Conservation (phyloP, 345 rosid genomes). For the Euclidium syriacum region DNA sequence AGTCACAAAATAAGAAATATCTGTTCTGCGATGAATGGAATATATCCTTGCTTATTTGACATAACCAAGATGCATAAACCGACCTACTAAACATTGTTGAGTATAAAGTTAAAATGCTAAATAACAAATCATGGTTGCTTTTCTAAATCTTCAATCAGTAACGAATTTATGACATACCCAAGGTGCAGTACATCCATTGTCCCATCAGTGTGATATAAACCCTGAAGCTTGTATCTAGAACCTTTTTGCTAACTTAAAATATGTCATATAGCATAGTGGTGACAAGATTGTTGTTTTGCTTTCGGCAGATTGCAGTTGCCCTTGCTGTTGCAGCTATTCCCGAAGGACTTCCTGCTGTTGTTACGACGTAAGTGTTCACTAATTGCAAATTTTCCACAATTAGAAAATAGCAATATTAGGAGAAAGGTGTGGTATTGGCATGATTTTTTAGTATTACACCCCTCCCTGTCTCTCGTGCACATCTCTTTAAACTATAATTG, state of each 20-base stretch:
- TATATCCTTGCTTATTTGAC: neutral
- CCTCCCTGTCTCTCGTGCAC: too few relatives aligned
- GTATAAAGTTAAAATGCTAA: neutral
- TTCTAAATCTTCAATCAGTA: neutral
- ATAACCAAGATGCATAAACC: neutral
- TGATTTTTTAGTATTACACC: too few relatives aligned
- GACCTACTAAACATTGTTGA: neutral
- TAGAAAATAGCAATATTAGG: conserved; percentile 11
- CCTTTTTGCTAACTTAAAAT: conserved; percentile 5
- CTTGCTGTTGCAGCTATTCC: conserved; percentile 99
- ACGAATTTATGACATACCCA: neutral
- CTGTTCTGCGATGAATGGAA: neutral
- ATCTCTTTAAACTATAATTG: too few relatives aligned
- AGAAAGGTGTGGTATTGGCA: neutral
- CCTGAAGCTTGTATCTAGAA: neutral
- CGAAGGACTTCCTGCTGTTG: conserved; percentile 99
- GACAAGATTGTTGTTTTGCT: conserved; percentile 27
- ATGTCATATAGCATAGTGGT: conserved; percentile 2
- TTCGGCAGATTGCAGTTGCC: conserved; percentile 97
- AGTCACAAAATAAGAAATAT: conserved; percentile 1
- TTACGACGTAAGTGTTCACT: conserved; percentile 77
- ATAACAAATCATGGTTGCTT: conserved; percentile 2
- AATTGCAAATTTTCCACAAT: neutral
- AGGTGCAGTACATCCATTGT: conserved; percentile 7
- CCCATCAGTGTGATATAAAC: neutral